phyloP scores from a whole-genome alignment of 176 grass and related monocot genomes.

The Bothriochloa decipiens region DNA sequence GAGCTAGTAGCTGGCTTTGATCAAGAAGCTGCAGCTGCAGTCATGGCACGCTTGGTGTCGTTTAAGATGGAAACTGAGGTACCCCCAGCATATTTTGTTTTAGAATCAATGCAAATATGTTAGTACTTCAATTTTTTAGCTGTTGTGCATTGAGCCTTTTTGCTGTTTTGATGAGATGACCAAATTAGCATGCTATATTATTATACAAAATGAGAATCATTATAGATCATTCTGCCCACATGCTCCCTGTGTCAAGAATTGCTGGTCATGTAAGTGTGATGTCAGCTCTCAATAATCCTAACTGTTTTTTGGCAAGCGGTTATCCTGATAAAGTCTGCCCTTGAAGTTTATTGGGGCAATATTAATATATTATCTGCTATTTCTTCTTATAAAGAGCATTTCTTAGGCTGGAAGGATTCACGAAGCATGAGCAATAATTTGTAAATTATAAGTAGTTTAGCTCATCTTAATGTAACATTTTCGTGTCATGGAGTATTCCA shows the following conservation, averaged over 20 bases:
- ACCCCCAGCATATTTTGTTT: slow-evolving; percentile 28
- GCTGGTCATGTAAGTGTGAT: background rate
- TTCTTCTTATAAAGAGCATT: slow-evolving; percentile 3
- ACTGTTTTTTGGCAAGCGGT: background rate
- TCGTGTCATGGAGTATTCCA: slow-evolving; percentile 40
- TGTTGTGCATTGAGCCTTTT: slow-evolving; percentile 22
- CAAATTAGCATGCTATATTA: background rate
- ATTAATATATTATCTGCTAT: background rate
- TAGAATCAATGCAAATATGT: background rate
- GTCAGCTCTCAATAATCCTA: background rate
- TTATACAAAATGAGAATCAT: background rate
- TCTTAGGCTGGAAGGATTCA: background rate
- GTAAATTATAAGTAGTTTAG: background rate
- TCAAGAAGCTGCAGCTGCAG: slow-evolving; percentile 92
- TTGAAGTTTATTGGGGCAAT: background rate
- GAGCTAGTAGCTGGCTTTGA: slow-evolving; percentile 90
- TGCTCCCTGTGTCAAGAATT: background rate
- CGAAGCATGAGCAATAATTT: background rate
- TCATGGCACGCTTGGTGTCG: slow-evolving; percentile 82
- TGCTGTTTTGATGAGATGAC: background rate
- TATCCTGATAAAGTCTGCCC: background rate
- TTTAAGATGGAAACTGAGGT: slow-evolving; percentile 99
- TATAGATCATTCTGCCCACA: background rate
- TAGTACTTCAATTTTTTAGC: slow-evolving; percentile 25
- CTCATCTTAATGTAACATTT: slow-evolving; percentile 37